Evolutionary conservation across 768 basidiomycete species (phyloP), one percentile per base, ranked within the genome.

Genomic region (Lentinula sp.): DNA sequence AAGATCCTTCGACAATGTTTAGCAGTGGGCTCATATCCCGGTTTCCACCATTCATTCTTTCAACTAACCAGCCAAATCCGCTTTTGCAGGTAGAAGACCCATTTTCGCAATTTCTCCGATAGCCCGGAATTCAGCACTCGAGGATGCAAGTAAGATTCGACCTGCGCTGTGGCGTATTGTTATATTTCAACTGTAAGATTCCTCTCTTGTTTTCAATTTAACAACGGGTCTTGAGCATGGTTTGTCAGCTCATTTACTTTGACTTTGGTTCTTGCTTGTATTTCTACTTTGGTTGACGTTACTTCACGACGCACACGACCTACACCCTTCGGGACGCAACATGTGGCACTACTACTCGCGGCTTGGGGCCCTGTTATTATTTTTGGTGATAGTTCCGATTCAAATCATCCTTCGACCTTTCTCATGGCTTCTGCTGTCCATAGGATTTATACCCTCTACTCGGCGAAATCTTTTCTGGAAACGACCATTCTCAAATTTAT

Each of bases 271-370:
- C 74, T 86, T 23, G 74, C 80, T 8, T 76, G 77, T 51, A 73
- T 85, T 59, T 77, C 81, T 6, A 80, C 82, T 1, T 64, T 85
- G 33, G 69, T 85, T 42, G 85, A 87, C 66, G 73, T 84, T 42
- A 75, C 68, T 35, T 72, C 39, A 55, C 69, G 69, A 49, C 72
- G 70, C 1, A 54, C 70, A 23, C 64, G 65, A 12, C 85, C 87
- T 2, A 71, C 79, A 13, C 72, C 86, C 4, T 81, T 89, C 64
- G 86, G 86, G 32, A 82, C 86, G 33, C 87, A 89, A 62, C 84
- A 89, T 67, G 67, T 89, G 59, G 83, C 84, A 42, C 68, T 88
- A 49, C 65, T 88, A 16, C 70, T 87, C 28, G 77, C 74, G 8
- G 84, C 77, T 9, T 88, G 86, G 86, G 82, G 78, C 6, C 87